These are phyloP conservation scores for Serendipita vermifera DNA, from an alignment of 768 basidiomycete species.

Conservation along the genomic window DNA sequence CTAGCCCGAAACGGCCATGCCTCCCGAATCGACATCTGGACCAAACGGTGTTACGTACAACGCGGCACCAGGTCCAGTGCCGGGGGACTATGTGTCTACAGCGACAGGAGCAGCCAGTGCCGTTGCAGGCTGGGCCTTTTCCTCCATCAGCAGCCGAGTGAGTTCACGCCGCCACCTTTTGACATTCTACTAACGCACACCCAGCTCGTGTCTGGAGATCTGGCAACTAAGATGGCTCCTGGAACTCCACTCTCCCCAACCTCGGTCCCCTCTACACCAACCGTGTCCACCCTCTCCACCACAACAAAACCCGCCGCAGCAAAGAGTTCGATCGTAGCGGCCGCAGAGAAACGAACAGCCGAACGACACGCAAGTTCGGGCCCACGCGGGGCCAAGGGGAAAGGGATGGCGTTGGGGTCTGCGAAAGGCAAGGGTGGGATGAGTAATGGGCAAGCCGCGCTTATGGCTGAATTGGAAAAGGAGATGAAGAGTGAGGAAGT, in stretches of 20 bases:
- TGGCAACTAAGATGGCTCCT: not conserved
- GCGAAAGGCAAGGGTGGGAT: slow-evolving; percentile 29
- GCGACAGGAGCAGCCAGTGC: slow-evolving; percentile 87
- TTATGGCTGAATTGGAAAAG: slow-evolving; percentile 47
- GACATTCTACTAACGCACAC: not conserved
- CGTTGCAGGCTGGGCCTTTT: slow-evolving; percentile 92
- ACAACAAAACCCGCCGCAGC: slow-evolving; percentile 13
- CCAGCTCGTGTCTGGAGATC: not conserved
- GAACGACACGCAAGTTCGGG: not conserved
- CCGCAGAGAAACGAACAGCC: slow-evolving; percentile 1
- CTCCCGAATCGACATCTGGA: slow-evolving; percentile 20
- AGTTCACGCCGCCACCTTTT: slow-evolving; percentile 9
- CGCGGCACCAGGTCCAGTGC: slow-evolving; percentile 23
- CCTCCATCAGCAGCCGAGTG: slow-evolving; percentile 75
- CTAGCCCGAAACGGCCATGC: slow-evolving; percentile 44
- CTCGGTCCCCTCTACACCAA: not conserved
- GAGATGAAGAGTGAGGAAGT: slow-evolving; percentile 37
- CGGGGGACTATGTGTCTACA: slow-evolving; percentile 55
- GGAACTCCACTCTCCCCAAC: not conserved
- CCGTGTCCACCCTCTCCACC: slow-evolving; percentile 12
- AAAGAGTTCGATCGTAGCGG: not conserved
- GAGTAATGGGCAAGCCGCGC: slow-evolving; percentile 23
- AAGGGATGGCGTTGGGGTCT: slow-evolving; percentile 58
- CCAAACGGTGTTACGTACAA: slow-evolving; percentile 16
- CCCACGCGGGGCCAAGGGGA: slow-evolving; percentile 27